Percentiles rank a stretch among this genome's conserved stretches.
Conservation (phyloP, 2,329 filamentous ascomycete genomes). For the Cladosporium halotolerans region DNA sequence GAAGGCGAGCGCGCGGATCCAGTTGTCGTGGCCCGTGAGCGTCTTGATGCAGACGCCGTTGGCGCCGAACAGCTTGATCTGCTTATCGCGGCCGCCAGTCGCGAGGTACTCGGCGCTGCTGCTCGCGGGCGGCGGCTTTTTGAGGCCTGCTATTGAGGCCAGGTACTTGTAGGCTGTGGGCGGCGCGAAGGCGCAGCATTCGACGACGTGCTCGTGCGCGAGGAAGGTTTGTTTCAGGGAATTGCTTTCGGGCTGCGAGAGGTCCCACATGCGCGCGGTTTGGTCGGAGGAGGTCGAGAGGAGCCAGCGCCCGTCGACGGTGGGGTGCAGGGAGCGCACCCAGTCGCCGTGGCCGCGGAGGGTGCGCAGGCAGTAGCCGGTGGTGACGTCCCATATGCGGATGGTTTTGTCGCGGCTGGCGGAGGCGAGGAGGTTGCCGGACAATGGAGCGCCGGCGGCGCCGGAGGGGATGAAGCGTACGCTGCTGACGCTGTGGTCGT, state of each 20-base stretch:
- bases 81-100: constrained; percentile 84
- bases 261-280: constrained; percentile 78
- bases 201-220: constrained; percentile 79
- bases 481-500: constrained; percentile 86
- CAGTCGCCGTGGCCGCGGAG: constrained; percentile 78
- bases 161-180: constrained; percentile 71
- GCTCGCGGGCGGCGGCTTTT: constrained; percentile 67
- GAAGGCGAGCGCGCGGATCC: constrained; percentile 80
- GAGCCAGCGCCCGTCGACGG: constrained; percentile 74
- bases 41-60: constrained; percentile 80
- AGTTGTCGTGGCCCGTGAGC: constrained; percentile 84
- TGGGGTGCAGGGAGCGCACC: constrained; percentile 84
- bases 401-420: constrained; percentile 81
- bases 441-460: constrained; percentile 68
- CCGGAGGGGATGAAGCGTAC: constrained; percentile 84
- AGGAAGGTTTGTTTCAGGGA: constrained; percentile 64
- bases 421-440: constrained; percentile 77
- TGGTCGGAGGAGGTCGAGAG: constrained; percentile 78
- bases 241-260: constrained; percentile 60
- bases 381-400: constrained; percentile 87
- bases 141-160: constrained; percentile 69
- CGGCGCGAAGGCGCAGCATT: constrained; percentile 83
- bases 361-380: constrained; percentile 89
- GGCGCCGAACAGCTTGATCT: constrained; percentile 82
- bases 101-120: constrained; percentile 83